Percentiles rank a stretch among this genome's conserved stretches.
These are phyloP conservation scores for Metarhizium rileyi DNA, from an alignment of 2,329 filamentous ascomycete species.

Conservation along the genomic window DNA sequence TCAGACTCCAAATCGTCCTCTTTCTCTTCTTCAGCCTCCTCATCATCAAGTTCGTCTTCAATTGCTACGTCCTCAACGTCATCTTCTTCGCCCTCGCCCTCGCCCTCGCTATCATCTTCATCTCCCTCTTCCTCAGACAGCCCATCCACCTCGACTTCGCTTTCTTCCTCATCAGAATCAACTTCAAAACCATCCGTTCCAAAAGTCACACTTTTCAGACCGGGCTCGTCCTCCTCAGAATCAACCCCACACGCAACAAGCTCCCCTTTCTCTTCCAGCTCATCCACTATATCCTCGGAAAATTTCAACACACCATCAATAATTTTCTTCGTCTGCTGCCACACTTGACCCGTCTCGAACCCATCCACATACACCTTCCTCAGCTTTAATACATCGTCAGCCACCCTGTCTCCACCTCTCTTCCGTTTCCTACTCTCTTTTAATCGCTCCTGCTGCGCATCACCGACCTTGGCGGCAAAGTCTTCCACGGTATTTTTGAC, in stretches of 20 bases:
- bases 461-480: conserved; percentile 63
- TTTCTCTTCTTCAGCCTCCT: conserved; percentile 22
- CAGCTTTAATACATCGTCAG: conserved; percentile 56
- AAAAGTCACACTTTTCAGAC: conserved; percentile 16
- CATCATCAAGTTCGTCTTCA: conserved; percentile 14
- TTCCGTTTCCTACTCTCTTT: conserved; percentile 72
- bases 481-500: conserved; percentile 75
- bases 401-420: conserved; percentile 40
- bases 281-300: conserved; percentile 35
- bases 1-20: conserved; percentile 26
- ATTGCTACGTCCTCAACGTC: conserved; percentile 22
- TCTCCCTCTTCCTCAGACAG: conserved; percentile 10
- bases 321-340: conserved; percentile 84
- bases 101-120: conserved; percentile 13
- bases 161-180: conserved; percentile 20
- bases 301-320: conserved; percentile 48
- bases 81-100: conserved; percentile 24
- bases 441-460: conserved; percentile 59
- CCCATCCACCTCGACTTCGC: conserved; percentile 18
- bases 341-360: conserved; percentile 81
- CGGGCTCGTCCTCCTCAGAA: conserved; percentile 27
- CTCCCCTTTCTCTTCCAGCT: conserved; percentile 43
- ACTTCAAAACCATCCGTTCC: conserved; percentile 22
- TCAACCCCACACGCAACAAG: conserved; percentile 13
- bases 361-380: conserved; percentile 79